These are phyloP conservation scores for Inonotus obliquus DNA, from an alignment of 1,284 basidiomycete genomes.

Conservation along the genomic window DNA sequence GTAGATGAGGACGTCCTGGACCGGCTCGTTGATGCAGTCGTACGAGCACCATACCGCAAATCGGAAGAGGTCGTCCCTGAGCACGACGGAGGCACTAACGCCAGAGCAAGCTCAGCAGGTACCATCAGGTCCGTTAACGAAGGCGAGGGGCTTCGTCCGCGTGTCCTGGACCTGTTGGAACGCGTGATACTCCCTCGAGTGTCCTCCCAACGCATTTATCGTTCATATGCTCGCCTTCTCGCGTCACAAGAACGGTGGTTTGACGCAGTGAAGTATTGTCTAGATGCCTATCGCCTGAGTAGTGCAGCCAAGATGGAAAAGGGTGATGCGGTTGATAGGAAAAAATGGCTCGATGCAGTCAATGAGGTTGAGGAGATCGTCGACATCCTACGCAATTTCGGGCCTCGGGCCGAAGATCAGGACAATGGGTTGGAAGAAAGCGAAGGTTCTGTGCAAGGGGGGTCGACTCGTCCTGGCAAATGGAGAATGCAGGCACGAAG, in stretches of 20 bases:
- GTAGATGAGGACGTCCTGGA: slow-evolving; percentile 87
- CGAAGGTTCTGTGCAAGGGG: slow-evolving; percentile 1
- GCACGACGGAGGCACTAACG: slow-evolving; percentile 25
- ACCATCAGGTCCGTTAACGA: slow-evolving; percentile 47
- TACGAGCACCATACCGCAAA: slow-evolving; percentile 44
- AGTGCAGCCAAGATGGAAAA: slow-evolving; percentile 63
- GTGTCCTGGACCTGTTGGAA: slow-evolving; percentile 72
- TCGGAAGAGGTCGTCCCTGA: slow-evolving; percentile 32
- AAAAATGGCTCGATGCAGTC: slow-evolving; percentile 69
- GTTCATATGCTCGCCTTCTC: slow-evolving; percentile 75
- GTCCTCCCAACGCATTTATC: slow-evolving; percentile 73
- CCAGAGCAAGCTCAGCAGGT: slow-evolving; percentile 24
- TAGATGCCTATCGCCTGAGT: slow-evolving; percentile 79
- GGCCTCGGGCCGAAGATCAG: slow-evolving; percentile 53
- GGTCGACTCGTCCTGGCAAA: slow-evolving; percentile 33
- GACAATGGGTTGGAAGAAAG: slow-evolving; percentile 1
- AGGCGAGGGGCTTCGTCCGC: slow-evolving; percentile 57
- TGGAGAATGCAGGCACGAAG: slow-evolving; percentile 89
- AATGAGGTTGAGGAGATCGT: slow-evolving; percentile 78
- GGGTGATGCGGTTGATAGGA: slow-evolving; percentile 58
- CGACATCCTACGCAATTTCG: slow-evolving; percentile 79
- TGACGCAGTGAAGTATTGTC: slow-evolving; percentile 75
- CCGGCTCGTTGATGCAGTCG: slow-evolving; percentile 81
- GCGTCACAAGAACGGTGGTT: slow-evolving; percentile 69
- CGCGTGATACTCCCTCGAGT: slow-evolving; percentile 74